These are phyloP conservation scores for Geranium brycei DNA, from an alignment of 345 rosid species.

Conservation along the genomic window DNA sequence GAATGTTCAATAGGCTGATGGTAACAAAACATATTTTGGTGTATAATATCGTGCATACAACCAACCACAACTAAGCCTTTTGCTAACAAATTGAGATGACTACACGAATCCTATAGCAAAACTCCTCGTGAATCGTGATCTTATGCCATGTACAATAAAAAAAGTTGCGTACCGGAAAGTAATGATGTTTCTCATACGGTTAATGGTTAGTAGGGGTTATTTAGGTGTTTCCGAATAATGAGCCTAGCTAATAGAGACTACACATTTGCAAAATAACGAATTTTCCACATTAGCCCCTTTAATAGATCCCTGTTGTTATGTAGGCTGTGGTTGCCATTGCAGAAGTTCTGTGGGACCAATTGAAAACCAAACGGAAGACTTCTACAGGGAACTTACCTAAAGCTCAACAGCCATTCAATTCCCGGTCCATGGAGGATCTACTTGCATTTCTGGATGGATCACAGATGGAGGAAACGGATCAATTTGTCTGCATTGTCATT, in stretches of 20 bases:
- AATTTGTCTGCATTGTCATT: constrained; percentile 51
- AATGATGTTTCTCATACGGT: too few relatives aligned
- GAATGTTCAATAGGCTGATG: too few relatives aligned
- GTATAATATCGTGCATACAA: not conserved
- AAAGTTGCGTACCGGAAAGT: too few relatives aligned
- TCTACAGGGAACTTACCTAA: not conserved
- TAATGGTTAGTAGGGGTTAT: too few relatives aligned
- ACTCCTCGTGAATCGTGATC: too few relatives aligned
- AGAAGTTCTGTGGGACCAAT: constrained; percentile 52
- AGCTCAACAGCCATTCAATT: constrained; percentile 38
- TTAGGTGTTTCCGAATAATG: too few relatives aligned
- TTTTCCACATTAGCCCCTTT: too few relatives aligned
- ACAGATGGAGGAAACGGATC: constrained; percentile 33
- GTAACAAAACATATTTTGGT: too few relatives aligned
- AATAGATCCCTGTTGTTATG: constrained; percentile 1
- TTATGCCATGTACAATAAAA: too few relatives aligned
- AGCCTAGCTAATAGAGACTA: too few relatives aligned
- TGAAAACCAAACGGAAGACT: constrained; percentile 31
- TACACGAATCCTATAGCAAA: too few relatives aligned
- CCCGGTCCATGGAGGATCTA: constrained; percentile 62
- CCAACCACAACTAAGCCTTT: not conserved
- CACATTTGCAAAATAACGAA: too few relatives aligned
- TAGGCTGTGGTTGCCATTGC: constrained; percentile 55
- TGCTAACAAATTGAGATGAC: not conserved
- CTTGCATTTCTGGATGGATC: constrained; percentile 43